Percentiles rank a stretch among this genome's conserved stretches.
Conservation (phyloP, 768 basidiomycete genomes). For the Mycena indigotica region DNA sequence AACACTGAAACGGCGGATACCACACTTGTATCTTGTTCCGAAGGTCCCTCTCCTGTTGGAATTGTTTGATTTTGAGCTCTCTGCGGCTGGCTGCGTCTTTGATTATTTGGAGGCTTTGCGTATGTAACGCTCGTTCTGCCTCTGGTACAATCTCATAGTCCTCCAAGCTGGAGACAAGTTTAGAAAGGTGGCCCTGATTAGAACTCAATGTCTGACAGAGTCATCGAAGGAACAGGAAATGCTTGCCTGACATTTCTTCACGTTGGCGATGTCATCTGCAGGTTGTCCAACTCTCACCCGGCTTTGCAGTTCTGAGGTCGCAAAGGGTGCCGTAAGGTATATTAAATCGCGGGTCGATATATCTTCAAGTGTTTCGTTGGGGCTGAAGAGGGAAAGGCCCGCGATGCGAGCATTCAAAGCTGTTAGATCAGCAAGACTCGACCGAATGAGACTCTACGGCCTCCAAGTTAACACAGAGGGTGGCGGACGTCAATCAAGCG, state of each 20-base stretch:
- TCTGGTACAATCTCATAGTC: slow-evolving; percentile 68
- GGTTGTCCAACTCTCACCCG: slow-evolving; percentile 58
- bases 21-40: slow-evolving; percentile 68
- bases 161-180: slow-evolving; percentile 55
- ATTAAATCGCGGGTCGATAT: slow-evolving; percentile 75
- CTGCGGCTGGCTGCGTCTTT: slow-evolving; percentile 70
- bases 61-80: slow-evolving; percentile 91
- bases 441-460: slow-evolving; percentile 58
- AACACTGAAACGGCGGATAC: background rate
- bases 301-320: slow-evolving; percentile 64
- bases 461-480: background rate
- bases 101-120: slow-evolving; percentile 48
- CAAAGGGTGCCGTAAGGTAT: slow-evolving; percentile 75
- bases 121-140: slow-evolving; percentile 59
- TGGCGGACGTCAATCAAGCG: background rate
- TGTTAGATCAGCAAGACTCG: slow-evolving; percentile 57
- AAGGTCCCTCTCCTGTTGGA: slow-evolving; percentile 82
- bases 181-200: slow-evolving; percentile 48
- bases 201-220: background rate
- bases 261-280: slow-evolving; percentile 55
- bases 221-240: background rate
- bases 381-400: slow-evolving; percentile 73
- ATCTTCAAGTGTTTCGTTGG: slow-evolving; percentile 83
- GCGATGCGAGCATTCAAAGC: slow-evolving; percentile 55
- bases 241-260: slow-evolving; percentile 63